Evolutionary conservation across 2,329 filamentous ascomycete species (phyloP).

Genomic region (Pseudophaeomoniella oleicola): DNA sequence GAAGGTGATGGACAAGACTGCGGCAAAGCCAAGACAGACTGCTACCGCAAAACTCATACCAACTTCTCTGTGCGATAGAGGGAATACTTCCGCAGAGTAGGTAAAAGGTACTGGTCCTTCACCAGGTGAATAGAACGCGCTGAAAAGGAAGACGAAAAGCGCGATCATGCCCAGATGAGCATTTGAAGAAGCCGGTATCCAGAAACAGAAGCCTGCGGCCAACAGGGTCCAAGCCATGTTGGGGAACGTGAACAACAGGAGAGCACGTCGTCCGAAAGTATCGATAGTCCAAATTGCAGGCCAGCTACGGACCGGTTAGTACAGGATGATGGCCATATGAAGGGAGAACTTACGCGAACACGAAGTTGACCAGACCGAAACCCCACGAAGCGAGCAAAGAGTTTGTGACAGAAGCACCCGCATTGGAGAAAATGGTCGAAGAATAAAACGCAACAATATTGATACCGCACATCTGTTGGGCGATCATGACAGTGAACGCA

Average conservation of each 20-base stretch:
- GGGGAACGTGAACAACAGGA: slow-evolving; percentile 52
- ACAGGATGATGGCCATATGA: neutral
- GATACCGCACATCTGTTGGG: slow-evolving; percentile 20
- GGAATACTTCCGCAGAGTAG: slow-evolving; percentile 31
- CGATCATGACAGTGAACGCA: slow-evolving; percentile 16
- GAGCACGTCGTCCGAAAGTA: slow-evolving; percentile 47
- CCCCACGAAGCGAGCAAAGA: slow-evolving; percentile 11
- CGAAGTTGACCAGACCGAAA: slow-evolving; percentile 12
- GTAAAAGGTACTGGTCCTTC: slow-evolving; percentile 38
- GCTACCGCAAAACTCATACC: slow-evolving; percentile 23
- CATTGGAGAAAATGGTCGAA: slow-evolving; percentile 19
- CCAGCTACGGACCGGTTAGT: slow-evolving; percentile 3
- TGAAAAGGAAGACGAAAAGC: slow-evolving; percentile 51
- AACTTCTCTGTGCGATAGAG: slow-evolving; percentile 30
- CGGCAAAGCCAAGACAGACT: slow-evolving; percentile 19
- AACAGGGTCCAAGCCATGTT: slow-evolving; percentile 55
- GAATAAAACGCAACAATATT: slow-evolving; percentile 60
- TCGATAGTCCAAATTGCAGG: slow-evolving; percentile 41
- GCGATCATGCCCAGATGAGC: slow-evolving; percentile 40
- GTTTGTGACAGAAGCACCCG: slow-evolving; percentile 8
- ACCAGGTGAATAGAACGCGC: slow-evolving; percentile 48
- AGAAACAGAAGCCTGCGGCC: slow-evolving; percentile 45
- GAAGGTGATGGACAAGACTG: slow-evolving; percentile 28
- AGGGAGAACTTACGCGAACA: slow-evolving; percentile 7
- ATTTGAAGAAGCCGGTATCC: slow-evolving; percentile 27